Conservation (phyloP, 306 rosid genomes). For the Spatholobus suberectus region DNA sequence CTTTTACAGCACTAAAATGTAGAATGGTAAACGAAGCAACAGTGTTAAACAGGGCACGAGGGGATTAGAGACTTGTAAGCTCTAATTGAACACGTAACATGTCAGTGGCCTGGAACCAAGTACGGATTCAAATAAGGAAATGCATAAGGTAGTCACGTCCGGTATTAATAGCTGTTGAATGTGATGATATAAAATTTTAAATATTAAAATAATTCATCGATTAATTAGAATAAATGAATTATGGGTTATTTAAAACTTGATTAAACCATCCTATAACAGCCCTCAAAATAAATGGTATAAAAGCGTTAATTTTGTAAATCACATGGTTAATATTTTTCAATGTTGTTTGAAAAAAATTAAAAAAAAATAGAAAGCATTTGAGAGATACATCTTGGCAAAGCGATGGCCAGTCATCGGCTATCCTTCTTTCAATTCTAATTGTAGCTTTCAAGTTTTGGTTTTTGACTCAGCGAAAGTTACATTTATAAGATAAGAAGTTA, state of each 20-base stretch:
- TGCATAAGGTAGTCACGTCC: not conserved
- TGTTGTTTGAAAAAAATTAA: not conserved
- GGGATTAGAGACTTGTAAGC: not conserved
- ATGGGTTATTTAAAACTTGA: not conserved
- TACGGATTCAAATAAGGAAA: not conserved
- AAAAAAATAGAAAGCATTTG: not conserved
- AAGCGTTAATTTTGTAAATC: not conserved
- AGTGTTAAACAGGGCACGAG: not conserved
- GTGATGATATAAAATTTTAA: no score
- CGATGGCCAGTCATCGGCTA: not conserved
- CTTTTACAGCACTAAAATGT: not conserved
- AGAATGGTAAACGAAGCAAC: not conserved
- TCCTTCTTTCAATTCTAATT: not conserved
- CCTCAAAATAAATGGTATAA: not conserved
- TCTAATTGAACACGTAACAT: not conserved
- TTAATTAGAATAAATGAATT: no score
- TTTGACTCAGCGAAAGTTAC: slow-evolving; percentile 25
- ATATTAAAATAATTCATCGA: no score
- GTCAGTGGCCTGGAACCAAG: no score
- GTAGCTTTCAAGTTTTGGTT: slow-evolving; percentile 37
- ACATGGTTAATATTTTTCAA: not conserved
- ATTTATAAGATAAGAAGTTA: not conserved
- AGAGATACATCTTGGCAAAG: not conserved
- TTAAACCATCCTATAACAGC: not conserved
- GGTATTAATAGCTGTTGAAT: no score